Base-by-base conservation (phyloP, 371 early-diverging fungal species). In the Haplosporangium sp. region DNA sequence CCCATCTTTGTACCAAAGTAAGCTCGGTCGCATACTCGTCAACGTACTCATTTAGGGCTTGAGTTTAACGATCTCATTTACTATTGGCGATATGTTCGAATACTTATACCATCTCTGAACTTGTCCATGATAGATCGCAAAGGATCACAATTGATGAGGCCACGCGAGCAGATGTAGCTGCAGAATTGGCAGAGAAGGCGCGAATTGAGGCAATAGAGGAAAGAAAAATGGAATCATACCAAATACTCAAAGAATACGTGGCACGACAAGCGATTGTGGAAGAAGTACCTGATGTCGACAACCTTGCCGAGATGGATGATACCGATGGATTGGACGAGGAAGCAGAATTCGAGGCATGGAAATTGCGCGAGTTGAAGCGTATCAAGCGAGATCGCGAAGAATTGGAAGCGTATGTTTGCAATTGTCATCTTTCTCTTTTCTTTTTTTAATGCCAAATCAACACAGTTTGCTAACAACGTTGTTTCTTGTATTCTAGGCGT, bases 341-440 rank as follows among this genome's bases (percentile, higher is more conserved):
- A 41, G 95, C 90, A 6, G 98, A 98, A 79, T 93, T 89, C 77
- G 92, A 91, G 54, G 91, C 91, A 0, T 98, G 98, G 98, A 95
- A 92, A 76, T 83, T 94, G n/a, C 92, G 98, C 64, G 98, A 98
- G 75, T 82, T 97, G 58, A 86, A 74, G 45, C 91, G 98, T 69
- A 91, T 97, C 64, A 94, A 95, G 64, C 91, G 97, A 29, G 96
- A 96, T 73, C 85, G 90, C 55, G 93, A 92, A 71, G 94, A 92
- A 60, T 84, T 89, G 42, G 90, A 89, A 59, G 88, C 85, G 89
- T 90, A 89, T 83, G 89, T 50, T 45, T 85, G 42, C 23, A 41
- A 47, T 53, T n/a, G 18, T 58, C 21, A 42, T 41, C n/a, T 36
- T 47, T 59, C 13, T 50, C 18, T 56, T 29, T 50, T 43, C 11